Percentiles rank a stretch among this genome's conserved stretches.
Evolutionary conservation across 140 eudicot species (phyloP).

Genomic region (Eryngium alpinum): DNA sequence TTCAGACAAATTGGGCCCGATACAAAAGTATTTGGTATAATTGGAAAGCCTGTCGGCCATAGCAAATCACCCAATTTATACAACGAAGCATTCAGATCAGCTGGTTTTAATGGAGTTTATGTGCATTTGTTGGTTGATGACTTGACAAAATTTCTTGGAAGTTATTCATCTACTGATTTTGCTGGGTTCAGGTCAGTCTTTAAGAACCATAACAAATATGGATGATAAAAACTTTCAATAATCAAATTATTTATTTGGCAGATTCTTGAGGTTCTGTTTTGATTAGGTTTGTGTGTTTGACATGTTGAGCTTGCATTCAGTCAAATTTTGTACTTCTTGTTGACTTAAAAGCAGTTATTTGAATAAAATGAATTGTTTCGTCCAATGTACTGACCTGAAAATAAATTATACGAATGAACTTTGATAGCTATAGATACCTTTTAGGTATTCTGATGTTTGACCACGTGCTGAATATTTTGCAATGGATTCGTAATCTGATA

Average conservation of each 20-base stretch:
- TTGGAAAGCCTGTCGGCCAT: conserved; percentile 94
- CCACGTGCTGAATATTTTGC: background rate
- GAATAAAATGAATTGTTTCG: background rate
- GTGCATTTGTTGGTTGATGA: conserved; percentile 85
- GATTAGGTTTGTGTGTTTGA: background rate
- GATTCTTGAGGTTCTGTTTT: background rate
- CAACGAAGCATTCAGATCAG: conserved; percentile 69
- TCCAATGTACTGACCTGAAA: background rate
- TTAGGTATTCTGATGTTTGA: background rate
- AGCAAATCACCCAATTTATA: conserved; percentile 85
- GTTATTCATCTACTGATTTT: conserved; percentile 86
- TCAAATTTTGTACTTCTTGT: background rate
- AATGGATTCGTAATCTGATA: background rate
- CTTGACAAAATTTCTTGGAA: conserved; percentile 48
- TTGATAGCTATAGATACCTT: background rate
- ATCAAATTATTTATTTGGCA: background rate
- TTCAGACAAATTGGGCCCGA: conserved; percentile 77
- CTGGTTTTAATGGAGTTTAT: conserved; percentile 82
- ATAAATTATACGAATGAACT: background rate
- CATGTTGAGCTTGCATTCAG: background rate
- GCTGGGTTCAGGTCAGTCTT: conserved; percentile 77
- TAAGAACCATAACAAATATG: background rate
- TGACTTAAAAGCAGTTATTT: background rate
- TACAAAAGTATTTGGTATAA: conserved; percentile 81
- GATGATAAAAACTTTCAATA: background rate